These are phyloP conservation scores for Microstroma glucosiphilum DNA, from an alignment of 1,284 basidiomycete species.

Conservation along the genomic window DNA sequence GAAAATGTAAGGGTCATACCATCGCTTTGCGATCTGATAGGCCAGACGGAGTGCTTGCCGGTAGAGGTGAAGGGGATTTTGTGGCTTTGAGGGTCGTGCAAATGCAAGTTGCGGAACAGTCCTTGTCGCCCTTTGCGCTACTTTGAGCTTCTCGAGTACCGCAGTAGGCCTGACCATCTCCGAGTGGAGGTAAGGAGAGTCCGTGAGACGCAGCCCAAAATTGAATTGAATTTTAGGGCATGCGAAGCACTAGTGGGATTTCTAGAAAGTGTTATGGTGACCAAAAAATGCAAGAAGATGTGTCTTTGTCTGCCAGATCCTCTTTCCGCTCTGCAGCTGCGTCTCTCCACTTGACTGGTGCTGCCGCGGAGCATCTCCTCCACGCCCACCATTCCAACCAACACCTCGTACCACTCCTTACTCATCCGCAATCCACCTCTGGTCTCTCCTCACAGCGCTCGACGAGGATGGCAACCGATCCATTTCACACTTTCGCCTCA, in stretches of 20 bases:
- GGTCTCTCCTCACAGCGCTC: not conserved
- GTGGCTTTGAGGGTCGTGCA: not conserved
- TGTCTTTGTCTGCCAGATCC: too few relatives aligned
- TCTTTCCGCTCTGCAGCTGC: too few relatives aligned
- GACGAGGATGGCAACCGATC: slow-evolving; percentile 38
- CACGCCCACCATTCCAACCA: too few relatives aligned
- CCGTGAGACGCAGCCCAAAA: not conserved
- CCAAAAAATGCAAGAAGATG: too few relatives aligned
- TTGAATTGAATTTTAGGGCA: not conserved
- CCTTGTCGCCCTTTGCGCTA: not conserved
- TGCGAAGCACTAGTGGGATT: not conserved
- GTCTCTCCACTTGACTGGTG: too few relatives aligned
- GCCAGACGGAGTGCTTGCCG: not conserved
- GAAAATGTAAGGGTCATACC: not conserved
- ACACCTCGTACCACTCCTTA: too few relatives aligned
- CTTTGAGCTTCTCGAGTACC: not conserved
- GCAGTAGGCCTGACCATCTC: not conserved
- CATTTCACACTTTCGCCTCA: slow-evolving; percentile 44
- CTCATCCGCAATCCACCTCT: not conserved
- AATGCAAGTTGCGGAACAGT: not conserved
- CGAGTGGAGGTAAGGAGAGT: too few relatives aligned
- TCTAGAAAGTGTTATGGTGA: not conserved
- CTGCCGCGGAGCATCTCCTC: too few relatives aligned
- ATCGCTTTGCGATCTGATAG: not conserved
- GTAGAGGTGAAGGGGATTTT: slow-evolving; percentile 5